Base-by-base conservation (phyloP, 768 basidiomycete species). In the Collybiopsis luxurians region DNA sequence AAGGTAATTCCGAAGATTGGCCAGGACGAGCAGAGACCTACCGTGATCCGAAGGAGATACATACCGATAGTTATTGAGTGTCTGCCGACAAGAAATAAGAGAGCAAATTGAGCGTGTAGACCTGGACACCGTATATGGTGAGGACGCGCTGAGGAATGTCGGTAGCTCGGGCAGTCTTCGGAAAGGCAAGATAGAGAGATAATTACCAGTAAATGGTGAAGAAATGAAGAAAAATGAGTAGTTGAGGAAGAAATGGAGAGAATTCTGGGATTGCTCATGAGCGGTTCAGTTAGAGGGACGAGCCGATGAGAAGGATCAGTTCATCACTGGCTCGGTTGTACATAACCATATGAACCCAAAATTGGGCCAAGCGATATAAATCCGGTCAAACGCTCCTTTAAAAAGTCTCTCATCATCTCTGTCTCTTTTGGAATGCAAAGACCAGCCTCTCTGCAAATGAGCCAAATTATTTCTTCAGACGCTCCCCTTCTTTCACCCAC, bases 381-480 rank as follows among this genome's bases (percentile, higher is more conserved):
- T 39, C 40, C 51, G 40, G 26, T 38, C 27, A 34, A 23, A 17
- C 28, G 52, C 17, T 44, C 23, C 24, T 55, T 45, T 53, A 53
- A 54, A 54, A 54, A 43, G 31, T 55, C 45, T 55, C 34, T 31
- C 34, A 55, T 45, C 54, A 34, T 36, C 23, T 30, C 43, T 9
- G 30, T 26, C 43, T n/a, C n/a, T n/a, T n/a, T 30, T n/a, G 27
- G 39, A 19, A 55, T 55, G 54, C 23, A 45, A 26, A 55, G 26
- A 26, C 43, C 45, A 30, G 19, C 43, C 58, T 73, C 71, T 42
- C 70, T 77, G 49, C 66, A 78, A 64, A 82, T 84, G 78, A 81
- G 84, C 62, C 78, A 82, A 61, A 75, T 86, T 65, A 81, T 84
- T 66, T 73, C 81, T 51, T 65, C 68, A 61, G 86, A 89, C 73